Base-by-base conservation (phyloP, 2,329 filamentous ascomycete species). In the Cephalotrichum gorgonifer region DNA sequence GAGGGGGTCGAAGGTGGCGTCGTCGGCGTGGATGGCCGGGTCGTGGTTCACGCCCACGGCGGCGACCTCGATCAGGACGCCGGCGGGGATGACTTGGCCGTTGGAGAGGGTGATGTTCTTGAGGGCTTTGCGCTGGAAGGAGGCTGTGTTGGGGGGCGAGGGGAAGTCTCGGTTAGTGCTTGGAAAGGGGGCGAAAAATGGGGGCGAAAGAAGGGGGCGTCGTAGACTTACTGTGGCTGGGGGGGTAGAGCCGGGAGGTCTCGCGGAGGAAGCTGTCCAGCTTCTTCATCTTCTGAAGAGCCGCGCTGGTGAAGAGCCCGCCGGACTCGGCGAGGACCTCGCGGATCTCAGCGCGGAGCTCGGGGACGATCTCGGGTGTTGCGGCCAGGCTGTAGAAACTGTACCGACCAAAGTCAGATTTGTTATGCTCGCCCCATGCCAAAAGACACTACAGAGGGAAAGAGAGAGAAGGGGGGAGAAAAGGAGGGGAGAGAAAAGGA, bases 301-400 rank as follows among this genome's bases (percentile, higher is more conserved):
- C 66, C n/a, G 61, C 56, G 35, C 59, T 66, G 6, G 58, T 62
- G 17, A 59, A 59, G 52, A 61, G 60, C 2, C 63, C 63, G 25
- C 60, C 59, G 22, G 64, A 57, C 14, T 61, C 60, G 1, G 56
- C 57, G 1, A 74, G 55, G 0, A 65, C 67, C 1, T 62, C 54
- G 3, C 62, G 55, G 6, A 74, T 70, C 54, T 82, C 78, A 20
- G 75, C 65, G 2, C 78, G 70, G 1, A 81, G 59, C 11, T 71
- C 67, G 5, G 73, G 62, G 30, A 75, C 60, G 54, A 74, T 66
- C 27, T 79, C 70, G 0, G 75, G 76, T 54, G 66, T 61, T 6
- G 71, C 65, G 0, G 70, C 70, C 3, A 83, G 58, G 50, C 75
- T 72, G 55, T 74, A 78, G 44, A 82, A 66, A 5, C 69, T 68